Base-by-base conservation (phyloP, 495 filamentous ascomycete species). In the Penicillium waksmanii region DNA sequence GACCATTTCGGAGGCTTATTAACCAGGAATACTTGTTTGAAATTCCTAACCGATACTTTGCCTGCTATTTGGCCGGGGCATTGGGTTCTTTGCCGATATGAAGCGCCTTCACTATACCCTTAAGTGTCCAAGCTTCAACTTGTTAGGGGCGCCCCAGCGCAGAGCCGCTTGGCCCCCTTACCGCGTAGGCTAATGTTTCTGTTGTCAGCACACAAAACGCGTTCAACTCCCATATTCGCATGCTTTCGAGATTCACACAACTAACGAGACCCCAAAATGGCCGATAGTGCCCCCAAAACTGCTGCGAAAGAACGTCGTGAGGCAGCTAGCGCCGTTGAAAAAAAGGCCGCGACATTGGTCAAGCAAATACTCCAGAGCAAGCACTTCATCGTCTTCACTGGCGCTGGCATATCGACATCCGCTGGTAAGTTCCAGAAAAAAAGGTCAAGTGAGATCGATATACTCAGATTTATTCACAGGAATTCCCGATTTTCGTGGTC, bases 321-420 rank as follows among this genome's bases (percentile, higher is more conserved):
- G 31, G 27, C 60, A 27, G 52, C 61, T 3, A 63, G 60, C 12
- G 57, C 49, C 2, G 38, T 82, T 4, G 71, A 73, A 27, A 52
- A 53, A 18, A 79, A 79, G 48, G 77, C 72, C 5, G 55, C 70
- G 12, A 59, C 53, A 6, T 66, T 81, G 2, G 75, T 65, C 38
- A 60, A 70, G 18, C 58, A 61, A 19, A 80, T 82, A 48, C 57
- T 49, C 31, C 71, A 71, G 27, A 75, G 73, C 71, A 77, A 78
- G 38, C 77, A 82, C 57, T 66, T 81, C 43, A 73, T 82, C 19
- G 77, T 70, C 1, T 81, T 78, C 40, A 82, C 79, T 0, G 77
- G 42, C 73, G 78, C 78, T 0, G 77, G 79, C 5, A 59, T 80
- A 18, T 80, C 78, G 3, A 79, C 77, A 5, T 79, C 49, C 19